A percentile compares a stretch with the other conserved stretches of the same genome.
Conservation (phyloP, 345 rosid genomes). For the Aegle marmelos region DNA sequence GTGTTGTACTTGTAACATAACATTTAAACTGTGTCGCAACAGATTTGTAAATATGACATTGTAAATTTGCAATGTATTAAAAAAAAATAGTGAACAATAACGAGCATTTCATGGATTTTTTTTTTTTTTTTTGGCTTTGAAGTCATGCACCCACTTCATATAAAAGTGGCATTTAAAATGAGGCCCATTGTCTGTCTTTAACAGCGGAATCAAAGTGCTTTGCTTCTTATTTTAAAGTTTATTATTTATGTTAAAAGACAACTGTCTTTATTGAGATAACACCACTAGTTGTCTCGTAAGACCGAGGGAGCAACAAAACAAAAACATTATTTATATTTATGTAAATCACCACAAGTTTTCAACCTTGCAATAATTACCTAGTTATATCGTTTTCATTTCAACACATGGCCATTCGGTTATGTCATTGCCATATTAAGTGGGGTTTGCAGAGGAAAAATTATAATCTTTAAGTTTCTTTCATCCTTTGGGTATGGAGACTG, state of each 20-base stretch:
- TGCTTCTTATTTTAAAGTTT: conserved; percentile 16
- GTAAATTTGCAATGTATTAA: too few relatives aligned
- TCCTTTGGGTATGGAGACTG: too few relatives aligned
- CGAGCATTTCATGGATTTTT: too few relatives aligned
- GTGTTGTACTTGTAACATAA: too few relatives aligned
- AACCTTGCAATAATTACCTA: conserved; percentile 1
- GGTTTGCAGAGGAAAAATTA: too few relatives aligned
- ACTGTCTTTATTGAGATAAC: conserved; percentile 35
- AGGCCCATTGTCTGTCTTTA: not conserved
- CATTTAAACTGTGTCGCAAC: too few relatives aligned
- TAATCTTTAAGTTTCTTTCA: too few relatives aligned
- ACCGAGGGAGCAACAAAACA: not conserved
- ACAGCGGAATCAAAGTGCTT: conserved; percentile 12
- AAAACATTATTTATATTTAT: not conserved
- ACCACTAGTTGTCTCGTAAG: conserved; percentile 21
- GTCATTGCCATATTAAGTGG: not conserved
- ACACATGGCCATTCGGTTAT: not conserved
- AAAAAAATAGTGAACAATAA: not conserved
- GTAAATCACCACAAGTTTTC: too few relatives aligned
- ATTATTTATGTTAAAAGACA: conserved; percentile 28
- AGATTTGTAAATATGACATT: too few relatives aligned
- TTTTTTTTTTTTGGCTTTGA: not conserved
- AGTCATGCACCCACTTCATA: conserved; percentile 21
- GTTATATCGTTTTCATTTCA: not conserved
- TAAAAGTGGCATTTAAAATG: conserved; percentile 4